These are phyloP conservation scores for Penicillium pancosmium DNA, from an alignment of 495 filamentous ascomycete species.

Conservation along the genomic window DNA sequence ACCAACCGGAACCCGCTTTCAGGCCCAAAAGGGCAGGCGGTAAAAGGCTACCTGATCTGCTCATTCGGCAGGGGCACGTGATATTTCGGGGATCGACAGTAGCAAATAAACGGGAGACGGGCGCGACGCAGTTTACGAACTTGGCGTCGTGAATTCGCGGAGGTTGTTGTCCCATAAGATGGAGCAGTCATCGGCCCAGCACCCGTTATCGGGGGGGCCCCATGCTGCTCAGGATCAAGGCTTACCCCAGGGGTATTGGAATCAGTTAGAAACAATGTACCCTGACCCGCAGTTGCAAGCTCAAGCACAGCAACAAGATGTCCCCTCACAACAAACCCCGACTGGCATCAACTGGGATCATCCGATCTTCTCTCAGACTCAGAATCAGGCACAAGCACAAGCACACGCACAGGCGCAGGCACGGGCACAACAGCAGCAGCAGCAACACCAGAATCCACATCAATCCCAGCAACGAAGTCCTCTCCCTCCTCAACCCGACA, in stretches of 20 bases:
- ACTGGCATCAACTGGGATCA: conserved; percentile 17
- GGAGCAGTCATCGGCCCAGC: conserved; percentile 45
- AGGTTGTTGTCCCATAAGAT: conserved; percentile 26
- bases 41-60: background rate
- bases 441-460: conserved; percentile 26
- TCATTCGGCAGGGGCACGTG: background rate
- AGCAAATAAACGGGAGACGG: conserved; percentile 12
- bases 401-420: too few species aligned
- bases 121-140: conserved; percentile 16
- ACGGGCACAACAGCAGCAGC: conserved; percentile 2
- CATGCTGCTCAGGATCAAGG: conserved; percentile 31
- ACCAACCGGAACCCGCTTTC: background rate
- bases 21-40: background rate
- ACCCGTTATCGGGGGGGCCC: conserved; percentile 36
- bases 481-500: conserved; percentile 27
- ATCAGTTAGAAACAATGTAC: conserved; percentile 40
- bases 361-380: conserved; percentile 8
- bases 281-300: conserved; percentile 25
- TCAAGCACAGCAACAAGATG: conserved; percentile 18
- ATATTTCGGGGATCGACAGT: conserved; percentile 7
- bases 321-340: conserved; percentile 14
- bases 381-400: too few species aligned
- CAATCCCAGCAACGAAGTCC: conserved; percentile 38
- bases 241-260: conserved; percentile 43
- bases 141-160: conserved; percentile 12